Conservation (phyloP, 2,329 filamentous ascomycete genomes). For the Hypoxylon sp. region DNA sequence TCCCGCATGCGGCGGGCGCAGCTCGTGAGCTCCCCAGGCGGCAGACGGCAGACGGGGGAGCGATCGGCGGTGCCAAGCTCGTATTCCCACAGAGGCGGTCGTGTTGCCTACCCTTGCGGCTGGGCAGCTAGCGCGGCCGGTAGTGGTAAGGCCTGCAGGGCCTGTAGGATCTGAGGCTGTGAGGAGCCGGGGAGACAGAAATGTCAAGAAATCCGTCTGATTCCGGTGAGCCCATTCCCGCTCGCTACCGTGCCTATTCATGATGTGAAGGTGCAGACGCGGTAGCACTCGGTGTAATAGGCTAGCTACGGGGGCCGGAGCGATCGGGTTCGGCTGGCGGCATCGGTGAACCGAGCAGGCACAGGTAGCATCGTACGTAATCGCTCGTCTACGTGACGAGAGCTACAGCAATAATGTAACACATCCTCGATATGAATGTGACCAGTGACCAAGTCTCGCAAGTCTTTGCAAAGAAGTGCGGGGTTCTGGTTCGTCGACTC, state of each 20-base stretch:
- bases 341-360: not conserved
- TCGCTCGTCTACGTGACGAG: slow-evolving; percentile 10
- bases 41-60: slow-evolving; percentile 28
- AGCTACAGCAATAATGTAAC: slow-evolving; percentile 13
- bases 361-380: not conserved
- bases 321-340: slow-evolving; percentile 5
- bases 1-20: no score
- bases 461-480: slow-evolving; percentile 11
- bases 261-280: slow-evolving; percentile 6
- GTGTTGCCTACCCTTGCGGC: slow-evolving; percentile 26
- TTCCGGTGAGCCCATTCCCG: not conserved
- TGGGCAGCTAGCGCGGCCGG: no score
- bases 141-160: no score
- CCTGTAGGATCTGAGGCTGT: no score
- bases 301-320: slow-evolving; percentile 1
- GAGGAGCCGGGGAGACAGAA: slow-evolving; percentile 1
- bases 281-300: not conserved
- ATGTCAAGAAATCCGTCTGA: not conserved
- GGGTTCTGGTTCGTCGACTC: slow-evolving; percentile 28
- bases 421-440: slow-evolving; percentile 12
- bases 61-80: slow-evolving; percentile 34
- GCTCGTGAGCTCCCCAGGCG: no score
- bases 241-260: slow-evolving; percentile 1
- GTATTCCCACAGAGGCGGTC: slow-evolving; percentile 23
- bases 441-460: slow-evolving; percentile 6